Evolutionary conservation across 164 flowering plant genomes (phyloP), one percentile per base, ranked within the genome.

Genomic region (Nelumbo lutea): DNA sequence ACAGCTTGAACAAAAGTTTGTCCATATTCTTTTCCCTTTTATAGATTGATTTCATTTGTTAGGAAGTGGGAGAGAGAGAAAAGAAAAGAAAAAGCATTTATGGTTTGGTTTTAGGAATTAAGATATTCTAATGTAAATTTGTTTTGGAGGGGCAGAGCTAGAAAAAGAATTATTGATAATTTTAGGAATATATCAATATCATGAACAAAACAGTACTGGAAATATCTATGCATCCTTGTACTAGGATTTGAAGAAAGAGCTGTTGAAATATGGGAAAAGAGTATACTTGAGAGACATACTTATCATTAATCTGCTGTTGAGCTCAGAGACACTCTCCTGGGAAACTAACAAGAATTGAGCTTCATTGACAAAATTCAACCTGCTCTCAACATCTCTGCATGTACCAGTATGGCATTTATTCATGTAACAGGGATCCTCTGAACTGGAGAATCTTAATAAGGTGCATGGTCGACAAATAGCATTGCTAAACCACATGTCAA

Each of bases 261-360:
- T 14, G 42, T 52, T 38, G 42, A 15, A 64, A 55, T 11, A 69
- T 42, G 44, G 42, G 61, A 51, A 69, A 56, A 38, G 45, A 74
- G 65, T 46, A 10, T 38, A 65, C 41, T 6, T 44, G 56, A 73
- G 15, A 62, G 44, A 76, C 89, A 69, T 90, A 92, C 97, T 86
- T 77, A 83, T 76, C 59, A 61, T 79, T 67, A 92, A 50, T 76
- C 85, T 83, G 61, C 40, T 70, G 83, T 87, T 88, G 60, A 95
- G 92, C 73, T 92, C 99, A 38, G 80, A 71, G 9, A 92, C 79
- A 64, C 99, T 95, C 68, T 79, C 91, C 77, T 92, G 94, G 27
- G 96, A 87, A 63, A 95, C 74, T 27, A 95, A 74, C 75, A 95
- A 83, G 75, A 95, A 73, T 69, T 88, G 99, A 69, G 93, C 99